Base-by-base conservation (phyloP, 2,329 filamentous ascomycete genomes). In the Ceratocystis ficicola region DNA sequence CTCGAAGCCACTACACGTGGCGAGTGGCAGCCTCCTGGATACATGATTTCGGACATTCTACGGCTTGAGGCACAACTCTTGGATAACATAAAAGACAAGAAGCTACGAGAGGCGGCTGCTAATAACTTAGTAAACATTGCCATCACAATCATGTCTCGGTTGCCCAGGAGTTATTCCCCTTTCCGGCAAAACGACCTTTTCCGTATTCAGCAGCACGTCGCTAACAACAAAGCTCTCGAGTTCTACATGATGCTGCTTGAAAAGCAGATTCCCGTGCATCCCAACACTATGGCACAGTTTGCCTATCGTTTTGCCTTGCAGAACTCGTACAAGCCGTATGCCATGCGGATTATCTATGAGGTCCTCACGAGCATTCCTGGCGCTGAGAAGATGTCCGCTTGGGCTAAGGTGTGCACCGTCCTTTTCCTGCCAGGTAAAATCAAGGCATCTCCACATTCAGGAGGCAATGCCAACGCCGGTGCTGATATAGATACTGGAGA, bases 391-490 rank as follows among this genome's bases (percentile, higher is more conserved):
- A 72, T 71, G 17, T 74, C 72, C n/a, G 73, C 72, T 55, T 76
- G 82, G 66, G 74, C 76, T 28, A 81, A 79, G 68, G 75, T 81
- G 2, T 86, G 81, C 73, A 81, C 83, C 1, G 74, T 77, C 1
- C 75, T 88, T 15, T 70, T 70, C 2, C 61, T 62, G 22, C 65
- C 63, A 28, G 62, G 15, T 22, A 62, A 20, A 44, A 22, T 25
- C 48, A 65, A 60, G 50, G 63, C n/a, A 46, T 8, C 55, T 20
- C 25, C 55, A 6, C 8, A 10, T 57, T 17, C 3, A 10, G 7
- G 4, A 30, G 55, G 2, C 7, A 25, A 4, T n/a, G 12, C 25
- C 22, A 62, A 48, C 3, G 8, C 17, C 4, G 62, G 44, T 3
- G 12, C 32, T 76, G 77, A 48, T 70, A 28, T 7, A 6, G 73